Conservation (phyloP, 805 yeast genomes). For the Soucietia sequanensis region DNA sequence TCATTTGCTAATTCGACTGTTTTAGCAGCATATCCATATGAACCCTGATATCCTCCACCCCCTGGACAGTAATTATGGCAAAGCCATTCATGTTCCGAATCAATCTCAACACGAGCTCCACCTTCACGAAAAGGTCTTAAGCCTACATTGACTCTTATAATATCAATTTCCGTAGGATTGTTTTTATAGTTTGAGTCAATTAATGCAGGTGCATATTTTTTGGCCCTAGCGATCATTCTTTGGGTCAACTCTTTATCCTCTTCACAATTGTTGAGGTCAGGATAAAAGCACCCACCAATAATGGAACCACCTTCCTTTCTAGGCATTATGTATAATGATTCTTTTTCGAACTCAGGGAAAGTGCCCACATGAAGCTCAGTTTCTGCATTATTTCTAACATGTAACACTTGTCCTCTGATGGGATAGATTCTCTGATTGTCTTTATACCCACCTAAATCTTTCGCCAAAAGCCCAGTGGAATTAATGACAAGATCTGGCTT, state of each 20-base stretch:
- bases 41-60: slow-evolving; percentile 76
- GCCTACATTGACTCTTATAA: slow-evolving; percentile 34
- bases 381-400: slow-evolving; percentile 44
- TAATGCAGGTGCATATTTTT: slow-evolving; percentile 38
- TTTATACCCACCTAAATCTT: slow-evolving; percentile 43
- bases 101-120: slow-evolving; percentile 34
- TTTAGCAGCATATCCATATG: slow-evolving; percentile 58
- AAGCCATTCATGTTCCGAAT: slow-evolving; percentile 30
- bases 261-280: slow-evolving; percentile 12
- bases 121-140: slow-evolving; percentile 37
- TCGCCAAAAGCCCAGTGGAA: slow-evolving; percentile 54
- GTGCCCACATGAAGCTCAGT: slow-evolving; percentile 32
- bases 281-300: slow-evolving; percentile 52
- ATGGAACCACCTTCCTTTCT: slow-evolving; percentile 71
- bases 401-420: slow-evolving; percentile 59
- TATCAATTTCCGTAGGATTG: slow-evolving; percentile 28
- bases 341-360: slow-evolving; percentile 34
- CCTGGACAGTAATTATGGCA: slow-evolving; percentile 73
- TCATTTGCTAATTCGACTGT: slow-evolving; percentile 36
- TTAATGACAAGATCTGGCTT: slow-evolving; percentile 55
- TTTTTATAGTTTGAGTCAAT: slow-evolving; percentile 23
- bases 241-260: slow-evolving; percentile 45
- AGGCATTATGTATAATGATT: slow-evolving; percentile 62
- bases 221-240: slow-evolving; percentile 48
- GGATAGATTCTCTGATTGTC: slow-evolving; percentile 45